A percentile compares a stretch with the other conserved stretches of the same genome.
These are phyloP conservation scores for Annulohypoxylon moriforme DNA, from an alignment of 495 filamentous ascomycete genomes.

Conservation along the genomic window DNA sequence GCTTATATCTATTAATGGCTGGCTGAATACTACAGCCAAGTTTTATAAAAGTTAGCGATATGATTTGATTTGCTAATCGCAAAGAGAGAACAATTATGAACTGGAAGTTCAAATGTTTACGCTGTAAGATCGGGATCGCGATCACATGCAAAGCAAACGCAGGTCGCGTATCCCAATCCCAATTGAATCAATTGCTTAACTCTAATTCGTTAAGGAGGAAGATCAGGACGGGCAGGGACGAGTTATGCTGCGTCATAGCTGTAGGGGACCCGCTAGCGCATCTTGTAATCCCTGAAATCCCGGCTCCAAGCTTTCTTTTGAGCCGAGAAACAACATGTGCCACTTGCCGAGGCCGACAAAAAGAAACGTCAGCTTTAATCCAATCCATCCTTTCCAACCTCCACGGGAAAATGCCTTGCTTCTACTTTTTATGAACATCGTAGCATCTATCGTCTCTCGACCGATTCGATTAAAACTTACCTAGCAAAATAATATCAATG, in stretches of 20 bases:
- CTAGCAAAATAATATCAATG: slow-evolving; percentile 21
- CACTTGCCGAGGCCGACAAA: slow-evolving; percentile 33
- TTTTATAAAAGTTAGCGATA: neutral
- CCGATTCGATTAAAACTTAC: neutral
- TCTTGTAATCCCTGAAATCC: slow-evolving; percentile 9
- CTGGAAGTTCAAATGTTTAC: neutral
- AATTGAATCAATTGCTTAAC: neutral
- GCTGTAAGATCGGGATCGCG: neutral
- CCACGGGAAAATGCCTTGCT: neutral
- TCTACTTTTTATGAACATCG: neutral
- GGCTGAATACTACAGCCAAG: neutral
- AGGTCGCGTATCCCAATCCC: neutral
- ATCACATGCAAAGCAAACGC: slow-evolving; percentile 7
- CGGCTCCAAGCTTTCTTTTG: slow-evolving; percentile 21
- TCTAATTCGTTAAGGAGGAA: neutral
- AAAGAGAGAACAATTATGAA: neutral
- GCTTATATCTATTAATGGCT: slow-evolving; percentile 3
- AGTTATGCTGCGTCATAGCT: slow-evolving; percentile 30
- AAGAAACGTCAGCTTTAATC: slow-evolving; percentile 6
- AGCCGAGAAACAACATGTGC: slow-evolving; percentile 40
- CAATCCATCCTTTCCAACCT: slow-evolving; percentile 4
- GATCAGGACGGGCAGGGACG: neutral
- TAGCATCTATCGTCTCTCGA: neutral
- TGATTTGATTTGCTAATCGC: neutral
- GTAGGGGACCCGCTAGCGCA: slow-evolving; percentile 16